Base-by-base conservation (phyloP, 2,329 filamentous ascomycete genomes). In the Davidsoniella australis region DNA sequence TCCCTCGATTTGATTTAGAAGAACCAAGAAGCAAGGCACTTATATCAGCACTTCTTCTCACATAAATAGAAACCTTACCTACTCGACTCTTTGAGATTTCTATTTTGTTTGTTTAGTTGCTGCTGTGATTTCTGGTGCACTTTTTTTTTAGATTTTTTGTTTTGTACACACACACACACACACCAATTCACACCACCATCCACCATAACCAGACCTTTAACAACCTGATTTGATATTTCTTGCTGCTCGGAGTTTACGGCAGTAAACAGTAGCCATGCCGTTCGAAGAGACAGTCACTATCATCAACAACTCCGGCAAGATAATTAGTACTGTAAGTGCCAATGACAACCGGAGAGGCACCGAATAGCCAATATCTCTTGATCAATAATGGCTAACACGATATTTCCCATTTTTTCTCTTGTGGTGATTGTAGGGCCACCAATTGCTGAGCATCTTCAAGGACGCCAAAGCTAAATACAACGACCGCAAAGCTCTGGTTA, bases 401-500 rank as follows among this genome's bases (percentile, higher is more conserved):
- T 23, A 23, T 23, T 23, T 23, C 20, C 20, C 29, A 12, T 33
- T 33, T 9, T 33, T 9, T 33, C 6, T 33, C 8, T 33, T 33
- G 8, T 9, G 29, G 29, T 33, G 6, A 23, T 18, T 40, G 16
- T 59, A 93, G 86, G 86, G 86, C 60, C 94, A 93, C 66, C 85
- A 94, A 58, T 70, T 96, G 20, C 76, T 93, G 60, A 81, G 79
- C 61, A 82, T 95, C 60, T 93, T 94, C 72, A 94, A 86, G 63
- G 87, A 95, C 62, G 89, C 88, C 55, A 86, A 85, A 61, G 78
- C 80, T 48, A 84, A 85, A 52, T 96, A 96, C 65, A 75, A 80
- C 51, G 85, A 94, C 60, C 85, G 85, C 60, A 94, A 93, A 63
- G 82, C 85, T 5, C 78, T 87, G 57, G 73, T 94, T 57, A 79